phyloP scores from a whole-genome alignment of 140 eudicot genomes.

The Anethum foeniculum region DNA sequence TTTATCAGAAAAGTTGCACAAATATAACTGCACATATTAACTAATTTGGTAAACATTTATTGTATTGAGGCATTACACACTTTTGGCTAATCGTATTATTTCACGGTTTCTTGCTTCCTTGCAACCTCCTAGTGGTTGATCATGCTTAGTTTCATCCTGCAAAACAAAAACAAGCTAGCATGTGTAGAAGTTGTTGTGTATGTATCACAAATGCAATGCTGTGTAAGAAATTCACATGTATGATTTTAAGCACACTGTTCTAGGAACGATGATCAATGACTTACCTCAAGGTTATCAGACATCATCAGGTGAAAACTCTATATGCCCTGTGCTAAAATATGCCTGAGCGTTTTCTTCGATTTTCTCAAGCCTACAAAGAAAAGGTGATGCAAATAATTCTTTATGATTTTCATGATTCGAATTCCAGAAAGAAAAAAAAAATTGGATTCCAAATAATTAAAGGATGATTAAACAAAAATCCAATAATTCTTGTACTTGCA shows the following conservation, averaged over 20 bases:
- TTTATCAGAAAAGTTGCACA: not conserved
- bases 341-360: slow-evolving; percentile 86
- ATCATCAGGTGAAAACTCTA: slow-evolving; percentile 61
- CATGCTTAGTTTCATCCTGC: slow-evolving; percentile 24
- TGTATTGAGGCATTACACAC: slow-evolving; percentile 11
- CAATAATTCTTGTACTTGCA: not conserved
- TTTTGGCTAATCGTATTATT: not conserved
- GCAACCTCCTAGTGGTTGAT: slow-evolving; percentile 24
- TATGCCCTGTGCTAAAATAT: slow-evolving; percentile 74
- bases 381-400: not conserved
- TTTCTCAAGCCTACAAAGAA: slow-evolving; percentile 60
- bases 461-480: not conserved
- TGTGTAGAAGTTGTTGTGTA: not conserved
- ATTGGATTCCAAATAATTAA: not conserved
- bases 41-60: not conserved
- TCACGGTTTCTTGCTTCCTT: slow-evolving; percentile 4
- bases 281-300: slow-evolving; percentile 45
- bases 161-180: slow-evolving; percentile 7
- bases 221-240: not conserved
- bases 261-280: slow-evolving; percentile 9
- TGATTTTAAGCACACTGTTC: not conserved
- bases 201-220: not conserved
- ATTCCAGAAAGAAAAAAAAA: not conserved
- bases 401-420: not conserved
- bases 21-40: not conserved